Conservation (phyloP, 306 rosid species). For the Begonia peltatifolia region DNA sequence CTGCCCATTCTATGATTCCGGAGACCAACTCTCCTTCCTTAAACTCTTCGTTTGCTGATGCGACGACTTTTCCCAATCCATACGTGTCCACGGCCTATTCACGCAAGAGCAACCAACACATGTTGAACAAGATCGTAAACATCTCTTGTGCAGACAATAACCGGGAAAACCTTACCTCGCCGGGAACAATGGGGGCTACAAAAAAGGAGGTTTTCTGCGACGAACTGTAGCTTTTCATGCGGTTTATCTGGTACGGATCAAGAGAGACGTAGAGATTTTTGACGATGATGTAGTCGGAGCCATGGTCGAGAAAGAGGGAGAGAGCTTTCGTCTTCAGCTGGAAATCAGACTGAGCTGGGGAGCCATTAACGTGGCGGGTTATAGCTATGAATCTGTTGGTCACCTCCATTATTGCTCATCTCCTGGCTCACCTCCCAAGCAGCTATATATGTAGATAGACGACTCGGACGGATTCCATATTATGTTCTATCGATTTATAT, state of each 20-base stretch:
- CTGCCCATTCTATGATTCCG: slow-evolving; percentile 61
- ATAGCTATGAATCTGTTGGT: slow-evolving; percentile 29
- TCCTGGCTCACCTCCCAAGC: background rate
- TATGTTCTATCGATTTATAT: no score
- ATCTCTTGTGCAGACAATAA: no score
- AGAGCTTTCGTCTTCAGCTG: slow-evolving; percentile 28
- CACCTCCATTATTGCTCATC: slow-evolving; percentile 32
- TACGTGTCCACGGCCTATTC: slow-evolving; percentile 32
- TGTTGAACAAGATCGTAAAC: no score
- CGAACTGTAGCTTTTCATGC: slow-evolving; percentile 38
- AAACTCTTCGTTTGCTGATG: slow-evolving; percentile 38
- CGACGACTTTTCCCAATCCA: slow-evolving; percentile 47
- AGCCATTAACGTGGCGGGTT: slow-evolving; percentile 25
- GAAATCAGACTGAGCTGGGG: slow-evolving; percentile 39
- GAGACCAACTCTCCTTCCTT: slow-evolving; percentile 52
- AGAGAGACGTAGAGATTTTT: slow-evolving; percentile 48
- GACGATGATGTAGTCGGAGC: slow-evolving; percentile 30
- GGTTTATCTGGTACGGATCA: slow-evolving; percentile 51
- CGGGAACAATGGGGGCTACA: slow-evolving; percentile 24
- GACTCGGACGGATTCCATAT: no score
- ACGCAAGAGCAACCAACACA: background rate
- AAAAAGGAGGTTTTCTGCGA: slow-evolving; percentile 21
- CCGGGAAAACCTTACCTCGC: slow-evolving; percentile 19
- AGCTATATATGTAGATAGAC: no score
- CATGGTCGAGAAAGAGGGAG: slow-evolving; percentile 13